These are phyloP conservation scores for Penicillium brasilianum DNA, from an alignment of 2,329 filamentous ascomycete genomes.

Conservation along the genomic window DNA sequence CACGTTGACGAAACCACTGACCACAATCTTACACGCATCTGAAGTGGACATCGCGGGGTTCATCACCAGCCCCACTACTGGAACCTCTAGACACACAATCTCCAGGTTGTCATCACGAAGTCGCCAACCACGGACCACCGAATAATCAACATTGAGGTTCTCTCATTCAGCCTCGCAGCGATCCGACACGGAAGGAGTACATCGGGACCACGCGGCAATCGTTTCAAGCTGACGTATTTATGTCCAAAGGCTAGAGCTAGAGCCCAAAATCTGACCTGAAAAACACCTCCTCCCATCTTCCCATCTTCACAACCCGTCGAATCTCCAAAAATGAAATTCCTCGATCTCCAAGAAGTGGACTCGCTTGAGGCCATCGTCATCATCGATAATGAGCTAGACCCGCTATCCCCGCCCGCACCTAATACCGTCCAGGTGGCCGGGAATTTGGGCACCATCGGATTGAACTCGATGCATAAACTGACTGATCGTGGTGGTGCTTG, in stretches of 20 bases:
- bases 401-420: conserved; percentile 55
- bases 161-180: not conserved
- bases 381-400: conserved; percentile 62
- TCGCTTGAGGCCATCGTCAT: conserved; percentile 56
- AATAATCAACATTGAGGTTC: not conserved
- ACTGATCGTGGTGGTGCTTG: conserved; percentile 49
- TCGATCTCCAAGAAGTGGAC: conserved; percentile 49
- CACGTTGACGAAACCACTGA: not conserved
- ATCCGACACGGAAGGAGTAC: not conserved
- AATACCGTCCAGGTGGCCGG: conserved; percentile 51
- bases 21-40: not conserved
- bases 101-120: not conserved
- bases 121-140: not conserved
- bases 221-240: conserved; percentile 1
- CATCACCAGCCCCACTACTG: not conserved
- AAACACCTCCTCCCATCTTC: not conserved
- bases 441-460: conserved; percentile 50
- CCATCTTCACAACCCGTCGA: conserved; percentile 2
- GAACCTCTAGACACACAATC: not conserved
- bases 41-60: not conserved
- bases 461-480: conserved; percentile 41
- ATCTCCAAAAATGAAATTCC: conserved; percentile 9
- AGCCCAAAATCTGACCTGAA: not conserved
- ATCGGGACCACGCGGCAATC: not conserved
- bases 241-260: not conserved